A percentile compares a stretch with the other conserved stretches of the same genome.
Conservation (phyloP, 208 protist species). For the Leishmania gerbilli region DNA sequence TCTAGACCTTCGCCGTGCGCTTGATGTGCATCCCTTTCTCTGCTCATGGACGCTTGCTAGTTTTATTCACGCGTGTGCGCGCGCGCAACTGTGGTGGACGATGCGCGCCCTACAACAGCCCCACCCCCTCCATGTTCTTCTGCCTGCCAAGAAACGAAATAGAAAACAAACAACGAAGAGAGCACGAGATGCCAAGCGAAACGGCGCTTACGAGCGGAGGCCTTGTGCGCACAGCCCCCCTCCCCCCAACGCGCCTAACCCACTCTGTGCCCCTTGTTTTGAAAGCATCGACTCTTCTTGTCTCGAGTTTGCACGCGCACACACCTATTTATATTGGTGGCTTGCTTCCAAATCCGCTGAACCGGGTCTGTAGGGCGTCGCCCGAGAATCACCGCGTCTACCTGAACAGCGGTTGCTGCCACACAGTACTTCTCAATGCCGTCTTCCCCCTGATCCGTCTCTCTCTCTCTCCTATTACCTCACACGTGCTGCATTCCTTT, state of each 20-base stretch:
- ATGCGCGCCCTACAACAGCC: neutral
- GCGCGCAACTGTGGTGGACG: neutral
- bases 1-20: conserved; percentile 7
- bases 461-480: neutral
- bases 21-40: neutral
- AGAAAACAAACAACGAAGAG: neutral
- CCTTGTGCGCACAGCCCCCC: neutral
- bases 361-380: neutral
- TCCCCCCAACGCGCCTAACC: too few relatives aligned
- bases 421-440: neutral
- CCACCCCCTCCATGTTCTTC: neutral
- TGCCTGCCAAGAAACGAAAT: neutral
- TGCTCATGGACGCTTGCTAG: neutral
- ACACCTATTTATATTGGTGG: neutral
- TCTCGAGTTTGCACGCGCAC: neutral
- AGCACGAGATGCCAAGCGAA: neutral
- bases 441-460: neutral
- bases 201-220: neutral
- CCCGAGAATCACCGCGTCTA: neutral
- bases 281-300: neutral
- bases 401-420: neutral
- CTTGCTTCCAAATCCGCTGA: neutral
- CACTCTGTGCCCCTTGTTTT: neutral
- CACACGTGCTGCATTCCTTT: neutral
- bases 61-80: neutral